Evolutionary conservation across 1,139 yeast genomes (phyloP).

Genomic region (Lodderomyces elongisporus): DNA sequence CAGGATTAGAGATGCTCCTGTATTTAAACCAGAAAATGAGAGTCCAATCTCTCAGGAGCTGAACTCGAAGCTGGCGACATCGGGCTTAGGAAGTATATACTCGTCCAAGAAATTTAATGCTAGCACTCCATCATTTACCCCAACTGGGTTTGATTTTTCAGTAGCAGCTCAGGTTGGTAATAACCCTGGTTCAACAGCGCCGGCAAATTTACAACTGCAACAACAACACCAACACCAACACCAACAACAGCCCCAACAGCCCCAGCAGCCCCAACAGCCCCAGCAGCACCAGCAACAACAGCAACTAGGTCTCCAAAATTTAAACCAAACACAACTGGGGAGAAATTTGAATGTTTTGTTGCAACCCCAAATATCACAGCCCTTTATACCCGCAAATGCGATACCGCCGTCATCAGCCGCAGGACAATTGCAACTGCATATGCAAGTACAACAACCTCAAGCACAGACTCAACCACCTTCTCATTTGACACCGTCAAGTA

Average conservation of each 20-base stretch:
- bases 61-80: not conserved
- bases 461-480: not conserved
- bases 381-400: not conserved
- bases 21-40: conserved; percentile 45
- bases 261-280: too few species aligned
- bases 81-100: not conserved
- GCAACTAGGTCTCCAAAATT: conserved; percentile 2
- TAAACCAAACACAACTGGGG: not conserved
- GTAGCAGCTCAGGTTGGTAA: conserved; percentile 1
- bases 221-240: too few species aligned
- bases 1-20: conserved; percentile 49
- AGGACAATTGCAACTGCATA: not conserved
- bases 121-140: conserved; percentile 30
- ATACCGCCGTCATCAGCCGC: not conserved
- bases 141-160: conserved; percentile 16
- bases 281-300: too few species aligned
- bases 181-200: conserved; percentile 2
- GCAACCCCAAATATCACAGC: not conserved
- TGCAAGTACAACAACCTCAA: conserved; percentile 2
- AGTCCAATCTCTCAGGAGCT: conserved; percentile 4
- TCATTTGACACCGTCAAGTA: conserved; percentile 1
- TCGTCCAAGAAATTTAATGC: conserved; percentile 25
- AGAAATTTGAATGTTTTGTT: not conserved
- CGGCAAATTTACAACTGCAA: conserved; percentile 2
- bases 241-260: too few species aligned